phyloP scores from a whole-genome alignment of 306 rosid genomes.

The Cucumis hystrix region DNA sequence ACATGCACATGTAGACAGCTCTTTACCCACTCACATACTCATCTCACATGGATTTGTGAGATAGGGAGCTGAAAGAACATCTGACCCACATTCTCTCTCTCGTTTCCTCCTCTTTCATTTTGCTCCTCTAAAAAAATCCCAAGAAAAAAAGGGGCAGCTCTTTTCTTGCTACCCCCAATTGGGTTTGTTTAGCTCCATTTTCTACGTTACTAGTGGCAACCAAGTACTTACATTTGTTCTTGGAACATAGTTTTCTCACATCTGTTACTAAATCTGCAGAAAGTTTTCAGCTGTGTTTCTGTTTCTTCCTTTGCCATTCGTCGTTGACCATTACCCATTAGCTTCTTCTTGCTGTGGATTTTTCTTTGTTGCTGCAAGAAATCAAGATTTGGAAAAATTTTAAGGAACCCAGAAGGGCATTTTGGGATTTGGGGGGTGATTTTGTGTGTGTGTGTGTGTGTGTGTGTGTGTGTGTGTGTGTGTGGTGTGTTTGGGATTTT shows the following conservation, averaged over 20 bases:
- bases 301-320: not conserved
- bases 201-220: not conserved
- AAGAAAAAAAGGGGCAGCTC: not conserved
- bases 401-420: not conserved
- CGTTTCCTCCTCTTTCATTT: not conserved
- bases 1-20: slow-evolving; percentile 80
- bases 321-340: not conserved
- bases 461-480: not conserved
- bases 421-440: not conserved
- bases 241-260: not conserved
- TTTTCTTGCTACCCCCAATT: not conserved
- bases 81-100: slow-evolving; percentile 32
- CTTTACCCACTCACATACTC: slow-evolving; percentile 46
- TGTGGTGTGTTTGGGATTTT: not conserved
- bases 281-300: not conserved
- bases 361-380: slow-evolving; percentile 10
- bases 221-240: slow-evolving; percentile 17
- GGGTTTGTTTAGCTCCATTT: slow-evolving; percentile 1
- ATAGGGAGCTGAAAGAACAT: slow-evolving; percentile 12
- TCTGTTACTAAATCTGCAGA: not conserved
- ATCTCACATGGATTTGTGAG: slow-evolving; percentile 44
- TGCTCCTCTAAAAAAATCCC: not conserved
- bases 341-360: not conserved
- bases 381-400: slow-evolving; percentile 12
- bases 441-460: not conserved